Conservation (phyloP, 1,284 basidiomycete genomes). For the Neonothopanus nambi region DNA sequence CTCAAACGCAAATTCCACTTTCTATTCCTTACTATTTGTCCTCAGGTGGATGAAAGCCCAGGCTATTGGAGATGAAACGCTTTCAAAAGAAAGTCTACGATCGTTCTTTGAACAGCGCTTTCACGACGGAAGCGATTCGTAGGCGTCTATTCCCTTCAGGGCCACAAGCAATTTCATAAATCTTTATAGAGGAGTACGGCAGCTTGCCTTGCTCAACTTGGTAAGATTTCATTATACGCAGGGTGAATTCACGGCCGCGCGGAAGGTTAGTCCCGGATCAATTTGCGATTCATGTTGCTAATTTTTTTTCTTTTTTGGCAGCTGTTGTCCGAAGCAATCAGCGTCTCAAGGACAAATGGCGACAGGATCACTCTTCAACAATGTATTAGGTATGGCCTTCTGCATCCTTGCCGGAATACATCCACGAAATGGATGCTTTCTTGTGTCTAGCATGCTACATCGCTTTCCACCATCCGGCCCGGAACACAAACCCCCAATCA, state of each 20-base stretch:
- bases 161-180: not conserved
- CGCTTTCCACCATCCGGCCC: conserved; percentile 54
- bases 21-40: not conserved
- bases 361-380: conserved; percentile 74
- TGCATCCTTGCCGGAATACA: no score
- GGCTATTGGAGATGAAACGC: conserved; percentile 63
- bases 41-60: conserved; percentile 66
- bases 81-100: conserved; percentile 68
- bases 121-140: conserved; percentile 77
- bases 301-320: no score
- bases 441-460: conserved; percentile 56
- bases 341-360: conserved; percentile 66
- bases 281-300: no score
- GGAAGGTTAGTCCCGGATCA: conserved; percentile 64
- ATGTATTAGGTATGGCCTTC: conserved; percentile 57
- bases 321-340: conserved; percentile 74
- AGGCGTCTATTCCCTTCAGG: conserved; percentile 26
- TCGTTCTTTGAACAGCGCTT: conserved; percentile 83
- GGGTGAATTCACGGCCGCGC: conserved; percentile 63
- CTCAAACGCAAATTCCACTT: conserved; percentile 1
- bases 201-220: conserved; percentile 75
- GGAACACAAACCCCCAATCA: conserved; percentile 51
- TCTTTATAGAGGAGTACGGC: conserved; percentile 62
- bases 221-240: conserved; percentile 74
- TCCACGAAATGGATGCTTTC: no score